Base-by-base conservation (phyloP, 495 filamentous ascomycete genomes). In the Penicillium verhagenii region DNA sequence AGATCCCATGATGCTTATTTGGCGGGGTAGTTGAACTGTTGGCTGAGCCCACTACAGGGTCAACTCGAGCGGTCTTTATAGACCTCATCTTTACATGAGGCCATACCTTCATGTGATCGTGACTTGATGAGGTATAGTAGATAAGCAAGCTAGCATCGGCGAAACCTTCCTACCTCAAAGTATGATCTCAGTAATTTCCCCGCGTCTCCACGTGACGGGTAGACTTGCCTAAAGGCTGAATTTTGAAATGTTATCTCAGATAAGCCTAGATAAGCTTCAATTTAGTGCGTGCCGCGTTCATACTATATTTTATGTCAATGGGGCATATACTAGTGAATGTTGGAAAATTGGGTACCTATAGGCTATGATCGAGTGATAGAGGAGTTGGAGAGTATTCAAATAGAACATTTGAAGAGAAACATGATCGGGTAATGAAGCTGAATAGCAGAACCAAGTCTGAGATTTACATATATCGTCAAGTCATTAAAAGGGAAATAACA, bases 401-500 rank as follows among this genome's bases (percentile, higher is more conserved):
- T n/a, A n/a, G n/a, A n/a, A n/a, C n/a, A n/a, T n/a, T n/a, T n/a
- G n/a, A n/a, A n/a, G n/a, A n/a, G n/a, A n/a, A n/a, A n/a, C n/a
- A n/a, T n/a, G n/a, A n/a, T n/a, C n/a, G n/a, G n/a, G n/a, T n/a
- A n/a, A n/a, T n/a, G n/a, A n/a, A n/a, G n/a, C n/a, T n/a, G n/a
- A n/a, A n/a, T n/a, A n/a, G 31, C 31, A 8, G n/a, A 35, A 2
- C 31, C 9, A 10, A 35, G 31, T 6, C n/a, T 35, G 5, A 35
- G 31, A 35, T 35, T 2, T 39, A 6, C 2, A 11, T 16, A 16
- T 13, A 16, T 16, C 31, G 2, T 42, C 4, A 33, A 4, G 4
- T 0, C 1, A 33, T 49, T 46, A 63, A 28, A 63, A 63, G 14
- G 56, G 60, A 39, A 63, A 59, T 1, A 59, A 20, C 25, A 59